A percentile compares a stretch with the other conserved stretches of the same genome.
These are phyloP conservation scores for Clitoria ternatea DNA, from an alignment of 306 rosid genomes.

Conservation along the genomic window DNA sequence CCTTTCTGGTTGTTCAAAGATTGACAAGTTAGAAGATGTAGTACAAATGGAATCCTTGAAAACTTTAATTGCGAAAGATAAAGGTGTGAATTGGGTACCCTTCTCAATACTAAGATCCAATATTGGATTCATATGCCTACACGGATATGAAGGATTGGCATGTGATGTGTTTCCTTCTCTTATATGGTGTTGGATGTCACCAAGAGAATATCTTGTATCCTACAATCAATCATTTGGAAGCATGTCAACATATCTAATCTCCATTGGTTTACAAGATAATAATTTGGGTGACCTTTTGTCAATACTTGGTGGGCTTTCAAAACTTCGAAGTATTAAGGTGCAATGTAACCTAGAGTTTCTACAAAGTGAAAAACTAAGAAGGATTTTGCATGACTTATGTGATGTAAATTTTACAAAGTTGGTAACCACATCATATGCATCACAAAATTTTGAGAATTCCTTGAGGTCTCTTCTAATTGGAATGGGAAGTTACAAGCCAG, in stretches of 20 bases:
- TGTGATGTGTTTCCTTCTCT: slow-evolving; percentile 19
- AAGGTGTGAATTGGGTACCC: slow-evolving; percentile 24
- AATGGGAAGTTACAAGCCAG: not conserved
- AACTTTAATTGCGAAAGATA: slow-evolving; percentile 25
- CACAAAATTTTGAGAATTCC: not conserved
- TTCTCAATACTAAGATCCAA: not conserved
- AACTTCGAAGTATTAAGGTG: not conserved
- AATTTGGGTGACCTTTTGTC: not conserved
- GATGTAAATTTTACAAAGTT: not conserved
- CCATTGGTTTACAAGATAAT: not conserved
- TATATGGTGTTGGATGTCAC: slow-evolving; percentile 29
- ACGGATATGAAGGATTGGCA: slow-evolving; percentile 28
- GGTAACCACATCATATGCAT: not conserved
- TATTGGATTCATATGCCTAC: slow-evolving; percentile 19
- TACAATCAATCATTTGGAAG: not conserved
- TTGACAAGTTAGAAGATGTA: slow-evolving; percentile 20
- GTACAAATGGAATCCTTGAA: slow-evolving; percentile 35
- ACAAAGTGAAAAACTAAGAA: not conserved
- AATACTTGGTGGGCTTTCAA: not conserved
- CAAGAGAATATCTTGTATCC: not conserved
- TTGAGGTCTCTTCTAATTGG: not conserved
- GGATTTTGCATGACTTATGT: not conserved
- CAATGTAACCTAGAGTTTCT: not conserved
- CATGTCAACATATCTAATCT: not conserved
- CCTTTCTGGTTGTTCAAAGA: slow-evolving; percentile 32